Conservation (phyloP, 2,329 filamentous ascomycete species). For the Colletotrichum sp. region DNA sequence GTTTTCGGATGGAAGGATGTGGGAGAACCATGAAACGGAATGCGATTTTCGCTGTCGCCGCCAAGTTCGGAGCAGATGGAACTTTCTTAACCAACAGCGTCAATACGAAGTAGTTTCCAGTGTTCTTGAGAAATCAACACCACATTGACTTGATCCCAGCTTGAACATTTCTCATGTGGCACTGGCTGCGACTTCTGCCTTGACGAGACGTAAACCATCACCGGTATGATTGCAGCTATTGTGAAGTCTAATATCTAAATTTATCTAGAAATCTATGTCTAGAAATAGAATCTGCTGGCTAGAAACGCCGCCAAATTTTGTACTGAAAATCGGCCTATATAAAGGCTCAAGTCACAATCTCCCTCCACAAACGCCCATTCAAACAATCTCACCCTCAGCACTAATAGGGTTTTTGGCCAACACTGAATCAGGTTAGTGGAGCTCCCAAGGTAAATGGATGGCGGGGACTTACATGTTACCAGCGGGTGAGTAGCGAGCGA, state of each 20-base stretch:
- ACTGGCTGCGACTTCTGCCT: not conserved
- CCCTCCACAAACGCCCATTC: not conserved
- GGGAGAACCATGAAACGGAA: not conserved
- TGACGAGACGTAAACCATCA: not conserved
- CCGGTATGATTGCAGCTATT: not conserved
- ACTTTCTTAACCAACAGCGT: not conserved
- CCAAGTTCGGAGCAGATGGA: not conserved
- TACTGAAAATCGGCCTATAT: not conserved
- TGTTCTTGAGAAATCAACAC: not conserved
- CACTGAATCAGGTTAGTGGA: not conserved
- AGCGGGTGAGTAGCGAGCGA: slow-evolving; percentile 34
- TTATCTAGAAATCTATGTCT: not conserved
- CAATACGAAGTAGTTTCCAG: not conserved
- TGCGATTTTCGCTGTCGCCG: not conserved
- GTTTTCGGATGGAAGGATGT: not conserved
- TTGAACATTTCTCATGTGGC: not conserved
- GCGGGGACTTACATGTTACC: slow-evolving; percentile 27
- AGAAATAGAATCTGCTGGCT: not conserved
- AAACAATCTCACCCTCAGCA: not conserved
- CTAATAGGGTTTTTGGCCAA: not conserved
- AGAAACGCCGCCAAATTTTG: not conserved
- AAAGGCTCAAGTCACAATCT: not conserved
- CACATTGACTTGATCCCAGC: not conserved
- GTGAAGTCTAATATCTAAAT: not conserved
- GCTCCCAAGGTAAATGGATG: not conserved